A percentile compares a stretch with the other conserved stretches of the same genome.
These are phyloP conservation scores for Botrytis deweyae DNA, from an alignment of 2,329 filamentous ascomycete genomes.

Conservation along the genomic window DNA sequence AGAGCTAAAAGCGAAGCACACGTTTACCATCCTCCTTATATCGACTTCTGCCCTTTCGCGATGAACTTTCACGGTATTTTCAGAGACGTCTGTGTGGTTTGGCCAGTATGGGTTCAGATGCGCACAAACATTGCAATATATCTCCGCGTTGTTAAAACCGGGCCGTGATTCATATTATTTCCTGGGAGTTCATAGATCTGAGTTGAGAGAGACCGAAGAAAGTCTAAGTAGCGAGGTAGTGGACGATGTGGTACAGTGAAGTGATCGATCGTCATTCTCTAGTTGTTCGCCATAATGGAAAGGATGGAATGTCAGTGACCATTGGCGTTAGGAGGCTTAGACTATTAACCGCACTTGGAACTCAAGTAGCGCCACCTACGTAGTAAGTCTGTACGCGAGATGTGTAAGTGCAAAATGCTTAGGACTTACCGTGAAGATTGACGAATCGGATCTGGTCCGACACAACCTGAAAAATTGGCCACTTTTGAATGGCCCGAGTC, in stretches of 20 bases:
- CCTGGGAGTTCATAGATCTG: background rate
- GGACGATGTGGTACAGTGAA: background rate
- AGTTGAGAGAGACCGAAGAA: background rate
- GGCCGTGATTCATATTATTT: background rate
- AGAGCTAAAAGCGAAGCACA: background rate
- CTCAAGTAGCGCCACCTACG: background rate
- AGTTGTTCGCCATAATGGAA: background rate
- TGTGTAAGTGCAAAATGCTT: background rate
- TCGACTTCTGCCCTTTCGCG: constrained; percentile 2
- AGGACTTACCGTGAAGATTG: background rate
- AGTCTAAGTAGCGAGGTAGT: background rate
- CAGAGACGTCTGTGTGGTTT: background rate
- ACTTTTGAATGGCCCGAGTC: background rate
- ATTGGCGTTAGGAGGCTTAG: background rate
- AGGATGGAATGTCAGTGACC: background rate
- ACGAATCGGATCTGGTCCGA: background rate
- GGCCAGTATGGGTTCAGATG: background rate
- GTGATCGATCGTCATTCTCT: background rate
- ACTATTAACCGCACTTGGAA: background rate
- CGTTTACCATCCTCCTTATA: background rate
- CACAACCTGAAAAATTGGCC: background rate
- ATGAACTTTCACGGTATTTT: background rate
- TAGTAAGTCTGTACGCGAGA: background rate
- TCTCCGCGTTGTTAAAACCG: constrained; percentile 3
- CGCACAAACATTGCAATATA: constrained; percentile 6